Evolutionary conservation across 2,329 filamentous ascomycete genomes (phyloP).

Genomic region (Clonostachys sp.): DNA sequence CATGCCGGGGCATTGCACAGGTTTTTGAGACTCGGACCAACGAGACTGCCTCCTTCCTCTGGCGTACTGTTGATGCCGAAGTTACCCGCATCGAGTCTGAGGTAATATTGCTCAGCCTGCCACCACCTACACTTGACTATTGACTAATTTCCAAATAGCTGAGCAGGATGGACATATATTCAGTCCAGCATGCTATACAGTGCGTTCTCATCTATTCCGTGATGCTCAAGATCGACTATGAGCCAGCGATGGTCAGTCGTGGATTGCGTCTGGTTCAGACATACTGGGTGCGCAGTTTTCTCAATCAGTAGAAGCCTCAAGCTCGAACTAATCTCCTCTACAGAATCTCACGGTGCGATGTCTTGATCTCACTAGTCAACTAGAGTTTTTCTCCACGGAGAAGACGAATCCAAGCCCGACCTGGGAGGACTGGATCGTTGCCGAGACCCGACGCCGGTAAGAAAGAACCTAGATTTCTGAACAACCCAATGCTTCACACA

Average conservation of each 20-base stretch:
- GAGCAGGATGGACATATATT: background rate
- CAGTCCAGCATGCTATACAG: constrained; percentile 14
- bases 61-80: constrained; percentile 15
- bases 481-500: background rate
- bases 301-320: constrained; percentile 14
- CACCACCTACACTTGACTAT: background rate
- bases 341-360: too few species aligned
- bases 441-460: constrained; percentile 19
- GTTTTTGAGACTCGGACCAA: constrained; percentile 12
- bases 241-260: too few species aligned
- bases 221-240: too few species aligned
- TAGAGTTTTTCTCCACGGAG: constrained; percentile 8
- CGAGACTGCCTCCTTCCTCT: constrained; percentile 15
- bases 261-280: too few species aligned
- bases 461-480: background rate
- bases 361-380: constrained; percentile 9
- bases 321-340: too few species aligned
- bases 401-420: constrained; percentile 5
- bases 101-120: constrained; percentile 4
- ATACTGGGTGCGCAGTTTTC: background rate
- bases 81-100: constrained; percentile 9
- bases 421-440: constrained; percentile 23
- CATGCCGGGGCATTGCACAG: constrained; percentile 16
- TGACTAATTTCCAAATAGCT: constrained; percentile 2
- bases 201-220: constrained; percentile 13